phyloP scores from a whole-genome alignment of 2,329 filamentous ascomycete species.

The Rachicladosporium sp. region DNA sequence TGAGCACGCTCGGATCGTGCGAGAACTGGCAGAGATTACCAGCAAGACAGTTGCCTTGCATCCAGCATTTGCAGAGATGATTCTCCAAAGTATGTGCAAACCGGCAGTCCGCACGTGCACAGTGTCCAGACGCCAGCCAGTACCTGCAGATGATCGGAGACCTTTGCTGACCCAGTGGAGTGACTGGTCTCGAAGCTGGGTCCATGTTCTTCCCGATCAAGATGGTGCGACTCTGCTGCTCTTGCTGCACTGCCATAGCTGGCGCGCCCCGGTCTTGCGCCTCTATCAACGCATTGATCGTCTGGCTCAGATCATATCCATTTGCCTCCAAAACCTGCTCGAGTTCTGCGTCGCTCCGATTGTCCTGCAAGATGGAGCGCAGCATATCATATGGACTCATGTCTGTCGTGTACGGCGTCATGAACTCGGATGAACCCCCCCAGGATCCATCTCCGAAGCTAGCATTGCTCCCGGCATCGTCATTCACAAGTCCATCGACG shows the following conservation, averaged over 20 bases:
- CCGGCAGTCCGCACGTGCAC: constrained; percentile 85
- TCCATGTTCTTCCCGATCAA: constrained; percentile 85
- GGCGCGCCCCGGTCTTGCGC: constrained; percentile 42
- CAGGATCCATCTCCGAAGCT: constrained; percentile 64
- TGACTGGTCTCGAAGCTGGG: constrained; percentile 57
- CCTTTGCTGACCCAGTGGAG: constrained; percentile 64
- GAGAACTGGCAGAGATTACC: constrained; percentile 94
- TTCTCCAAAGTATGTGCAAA: constrained; percentile 95
- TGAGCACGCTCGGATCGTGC: constrained; percentile 78
- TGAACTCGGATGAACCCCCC: constrained; percentile 70
- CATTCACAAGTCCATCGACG: constrained; percentile 88
- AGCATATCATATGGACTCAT: constrained; percentile 99
- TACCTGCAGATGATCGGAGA: constrained; percentile 93
- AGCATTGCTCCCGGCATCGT: constrained; percentile 66
- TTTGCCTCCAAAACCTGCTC: constrained; percentile 80
- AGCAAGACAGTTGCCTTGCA: constrained; percentile 88
- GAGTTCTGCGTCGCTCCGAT: constrained; percentile 85
- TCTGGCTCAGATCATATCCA: constrained; percentile 85
- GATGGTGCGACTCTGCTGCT: constrained; percentile 49
- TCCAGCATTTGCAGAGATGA: constrained; percentile 98
- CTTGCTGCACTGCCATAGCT: constrained; percentile 14
- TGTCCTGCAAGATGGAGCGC: constrained; percentile 81
- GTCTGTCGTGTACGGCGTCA: constrained; percentile 57
- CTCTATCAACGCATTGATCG: constrained; percentile 81
- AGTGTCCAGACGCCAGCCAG: constrained; percentile 89